Percentiles rank a stretch among this genome's conserved stretches.
Conservation (phyloP, 768 basidiomycete species). For the Lactarius deliciosus region DNA sequence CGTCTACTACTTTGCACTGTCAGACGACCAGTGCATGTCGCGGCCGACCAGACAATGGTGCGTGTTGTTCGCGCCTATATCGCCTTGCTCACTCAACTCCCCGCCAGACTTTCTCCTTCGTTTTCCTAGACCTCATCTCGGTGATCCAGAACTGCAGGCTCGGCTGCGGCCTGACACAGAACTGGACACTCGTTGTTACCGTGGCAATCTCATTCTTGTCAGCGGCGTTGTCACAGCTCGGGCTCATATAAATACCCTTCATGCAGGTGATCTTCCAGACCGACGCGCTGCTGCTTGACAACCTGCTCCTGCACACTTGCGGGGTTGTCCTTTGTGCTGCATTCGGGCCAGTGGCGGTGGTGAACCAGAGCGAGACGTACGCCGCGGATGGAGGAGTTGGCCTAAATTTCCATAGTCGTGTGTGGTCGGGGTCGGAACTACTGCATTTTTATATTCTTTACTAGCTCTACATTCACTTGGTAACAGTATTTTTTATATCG, state of each 20-base stretch:
- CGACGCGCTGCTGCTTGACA: conserved; percentile 65
- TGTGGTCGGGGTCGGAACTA: neutral
- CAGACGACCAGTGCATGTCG: too few species aligned
- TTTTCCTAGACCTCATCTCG: too few species aligned
- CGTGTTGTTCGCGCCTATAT: too few species aligned
- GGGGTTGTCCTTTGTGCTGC: conserved; percentile 60
- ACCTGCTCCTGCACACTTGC: conserved; percentile 53
- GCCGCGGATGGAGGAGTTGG: conserved; percentile 57
- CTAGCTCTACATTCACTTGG: too few species aligned
- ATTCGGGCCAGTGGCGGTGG: conserved; percentile 76
- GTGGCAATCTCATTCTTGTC: conserved; percentile 85
- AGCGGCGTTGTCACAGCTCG: conserved; percentile 80
- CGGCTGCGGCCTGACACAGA: too few species aligned
- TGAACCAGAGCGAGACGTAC: conserved; percentile 55
- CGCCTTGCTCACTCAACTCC: too few species aligned
- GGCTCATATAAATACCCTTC: conserved; percentile 84
- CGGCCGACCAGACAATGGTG: too few species aligned
- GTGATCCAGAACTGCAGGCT: too few species aligned
- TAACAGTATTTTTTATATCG: conserved; percentile 25
- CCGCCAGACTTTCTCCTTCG: too few species aligned
- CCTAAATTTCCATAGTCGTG: conserved; percentile 26
- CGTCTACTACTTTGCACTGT: conserved; percentile 80
- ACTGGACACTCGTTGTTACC: conserved; percentile 82
- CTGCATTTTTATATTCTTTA: neutral
- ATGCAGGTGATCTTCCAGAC: conserved; percentile 96